Percentiles rank a stretch among this genome's conserved stretches.
Evolutionary conservation across 441 rosid species (phyloP).

Genomic region (Adansonia rubrostipa): DNA sequence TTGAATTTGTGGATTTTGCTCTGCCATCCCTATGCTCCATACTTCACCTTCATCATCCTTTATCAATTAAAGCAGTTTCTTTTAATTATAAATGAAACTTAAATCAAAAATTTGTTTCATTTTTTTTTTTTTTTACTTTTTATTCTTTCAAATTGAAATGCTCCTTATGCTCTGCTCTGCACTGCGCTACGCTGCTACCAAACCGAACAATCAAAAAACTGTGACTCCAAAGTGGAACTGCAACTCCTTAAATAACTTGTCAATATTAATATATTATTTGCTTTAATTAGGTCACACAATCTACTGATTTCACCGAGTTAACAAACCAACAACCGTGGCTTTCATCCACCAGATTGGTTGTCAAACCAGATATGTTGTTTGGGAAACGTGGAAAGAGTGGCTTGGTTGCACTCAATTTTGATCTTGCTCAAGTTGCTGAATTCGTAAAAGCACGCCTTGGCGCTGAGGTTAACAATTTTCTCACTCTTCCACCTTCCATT

Average conservation of each 20-base stretch:
- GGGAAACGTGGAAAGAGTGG: constrained; percentile 97
- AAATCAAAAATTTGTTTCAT: background rate
- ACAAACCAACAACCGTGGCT: constrained; percentile 82
- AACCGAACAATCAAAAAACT: background rate
- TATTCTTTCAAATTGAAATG: background rate
- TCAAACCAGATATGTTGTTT: constrained; percentile 93
- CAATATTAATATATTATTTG: background rate
- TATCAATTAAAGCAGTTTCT: background rate
- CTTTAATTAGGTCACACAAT: constrained; percentile 63
- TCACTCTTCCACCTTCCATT: constrained; percentile 11
- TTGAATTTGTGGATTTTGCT: too few species aligned
- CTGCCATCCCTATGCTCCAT: background rate
- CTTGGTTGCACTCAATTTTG: constrained; percentile 81
- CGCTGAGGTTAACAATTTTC: constrained; percentile 52
- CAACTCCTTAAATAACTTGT: background rate
- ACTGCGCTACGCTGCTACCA: too few species aligned
- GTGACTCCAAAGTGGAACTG: background rate
- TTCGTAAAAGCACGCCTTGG: constrained; percentile 89
- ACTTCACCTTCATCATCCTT: background rate
- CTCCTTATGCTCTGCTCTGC: background rate
- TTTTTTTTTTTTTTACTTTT: too few species aligned
- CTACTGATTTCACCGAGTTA: constrained; percentile 77
- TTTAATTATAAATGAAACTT: background rate
- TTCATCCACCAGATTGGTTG: constrained; percentile 77
- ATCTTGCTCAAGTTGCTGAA: constrained; percentile 89